Percentiles rank a stretch among this genome's conserved stretches.
phyloP scores from a whole-genome alignment of 257 asterid species.

The Paulownia fortunei region DNA sequence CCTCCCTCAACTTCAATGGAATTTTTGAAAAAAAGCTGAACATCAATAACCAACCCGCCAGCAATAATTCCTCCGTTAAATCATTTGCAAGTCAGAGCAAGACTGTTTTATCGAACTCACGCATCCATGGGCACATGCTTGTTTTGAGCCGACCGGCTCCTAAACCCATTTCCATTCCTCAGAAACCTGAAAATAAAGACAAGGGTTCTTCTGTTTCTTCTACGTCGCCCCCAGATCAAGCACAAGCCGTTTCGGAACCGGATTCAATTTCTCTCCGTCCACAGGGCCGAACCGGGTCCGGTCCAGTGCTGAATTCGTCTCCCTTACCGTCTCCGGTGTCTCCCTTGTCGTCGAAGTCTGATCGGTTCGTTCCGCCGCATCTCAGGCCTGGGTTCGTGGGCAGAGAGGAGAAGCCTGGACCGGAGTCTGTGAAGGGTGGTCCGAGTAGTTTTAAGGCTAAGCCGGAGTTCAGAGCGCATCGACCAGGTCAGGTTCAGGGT shows the following conservation, averaged over 20 bases:
- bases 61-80: slow-evolving; percentile 42
- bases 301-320: slow-evolving; percentile 39
- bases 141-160: slow-evolving; percentile 76
- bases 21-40: slow-evolving; percentile 67
- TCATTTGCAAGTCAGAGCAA: slow-evolving; percentile 45
- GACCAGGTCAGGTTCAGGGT: slow-evolving; percentile 36
- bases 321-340: slow-evolving; percentile 53
- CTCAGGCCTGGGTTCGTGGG: slow-evolving; percentile 85
- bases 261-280: slow-evolving; percentile 72
- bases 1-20: slow-evolving; percentile 80
- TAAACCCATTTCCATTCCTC: slow-evolving; percentile 54
- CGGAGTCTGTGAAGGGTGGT: slow-evolving; percentile 51
- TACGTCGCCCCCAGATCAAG: slow-evolving; percentile 43
- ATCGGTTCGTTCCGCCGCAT: slow-evolving; percentile 79
- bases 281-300: slow-evolving; percentile 71
- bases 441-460: slow-evolving; percentile 41
- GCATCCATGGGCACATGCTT: slow-evolving; percentile 88
- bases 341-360: slow-evolving; percentile 52
- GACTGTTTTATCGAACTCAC: slow-evolving; percentile 55
- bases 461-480: slow-evolving; percentile 38
- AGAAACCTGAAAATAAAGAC: slow-evolving; percentile 35
- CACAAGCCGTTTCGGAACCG: slow-evolving; percentile 38
- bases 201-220: slow-evolving; percentile 30
- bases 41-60: slow-evolving; percentile 35
- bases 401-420: slow-evolving; percentile 66